A percentile compares a stretch with the other conserved stretches of the same genome.
phyloP scores from a whole-genome alignment of 1,139 yeast species.

The Candida freyschussii region DNA sequence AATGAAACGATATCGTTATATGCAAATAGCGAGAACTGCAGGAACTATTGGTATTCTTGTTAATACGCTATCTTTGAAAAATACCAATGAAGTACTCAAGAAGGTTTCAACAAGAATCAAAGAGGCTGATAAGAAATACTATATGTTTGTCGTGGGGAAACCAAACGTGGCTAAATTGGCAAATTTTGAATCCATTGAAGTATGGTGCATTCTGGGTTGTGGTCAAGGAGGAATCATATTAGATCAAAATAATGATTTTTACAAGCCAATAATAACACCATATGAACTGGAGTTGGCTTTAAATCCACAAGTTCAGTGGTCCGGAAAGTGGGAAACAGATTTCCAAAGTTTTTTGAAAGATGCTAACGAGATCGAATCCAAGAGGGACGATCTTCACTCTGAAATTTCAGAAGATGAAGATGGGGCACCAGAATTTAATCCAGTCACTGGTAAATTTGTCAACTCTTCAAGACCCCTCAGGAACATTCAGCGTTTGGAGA shows the following conservation, averaged over 20 bases:
- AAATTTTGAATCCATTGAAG: slow-evolving; percentile 84
- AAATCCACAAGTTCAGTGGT: slow-evolving; percentile 72
- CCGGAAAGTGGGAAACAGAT: slow-evolving; percentile 89
- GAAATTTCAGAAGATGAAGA: slow-evolving; percentile 38
- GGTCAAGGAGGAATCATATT: slow-evolving; percentile 89
- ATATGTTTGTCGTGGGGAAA: slow-evolving; percentile 93
- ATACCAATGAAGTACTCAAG: slow-evolving; percentile 61
- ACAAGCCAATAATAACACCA: slow-evolving; percentile 90
- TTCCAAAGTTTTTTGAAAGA: slow-evolving; percentile 38
- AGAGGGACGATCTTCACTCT: slow-evolving; percentile 12
- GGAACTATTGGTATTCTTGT: slow-evolving; percentile 89
- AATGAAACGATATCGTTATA: slow-evolving; percentile 76
- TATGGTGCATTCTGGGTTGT: slow-evolving; percentile 94
- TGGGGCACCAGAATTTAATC: slow-evolving; percentile 80
- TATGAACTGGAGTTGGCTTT: slow-evolving; percentile 83
- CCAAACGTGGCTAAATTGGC: slow-evolving; percentile 98
- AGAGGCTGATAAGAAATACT: slow-evolving; percentile 83
- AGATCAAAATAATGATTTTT: slow-evolving; percentile 73
- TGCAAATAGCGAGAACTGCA: slow-evolving; percentile 86
- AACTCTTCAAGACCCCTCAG: slow-evolving; percentile 72
- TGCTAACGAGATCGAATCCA: slow-evolving; percentile 22
- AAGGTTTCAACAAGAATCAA: slow-evolving; percentile 56
- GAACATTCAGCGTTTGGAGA: slow-evolving; percentile 57
- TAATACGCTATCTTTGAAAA: slow-evolving; percentile 76
- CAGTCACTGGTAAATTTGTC: slow-evolving; percentile 76